Percentiles rank a stretch among this genome's conserved stretches.
These are phyloP conservation scores for Colletotrichum liaoningense DNA, from an alignment of 2,329 filamentous ascomycete genomes.

Conservation along the genomic window DNA sequence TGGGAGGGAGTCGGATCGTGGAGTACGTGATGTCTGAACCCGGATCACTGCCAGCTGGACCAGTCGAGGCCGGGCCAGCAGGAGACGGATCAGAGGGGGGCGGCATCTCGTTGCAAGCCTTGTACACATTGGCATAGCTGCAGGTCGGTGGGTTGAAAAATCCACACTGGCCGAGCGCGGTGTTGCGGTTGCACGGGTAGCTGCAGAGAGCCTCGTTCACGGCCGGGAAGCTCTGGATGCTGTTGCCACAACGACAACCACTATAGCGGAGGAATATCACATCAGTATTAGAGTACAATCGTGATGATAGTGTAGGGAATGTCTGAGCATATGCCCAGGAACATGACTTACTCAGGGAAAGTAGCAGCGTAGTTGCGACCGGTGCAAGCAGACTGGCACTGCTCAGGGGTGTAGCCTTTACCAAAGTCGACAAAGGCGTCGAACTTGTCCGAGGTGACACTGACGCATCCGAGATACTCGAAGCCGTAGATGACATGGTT, in stretches of 20 bases:
- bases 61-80: background rate
- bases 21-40: conserved; percentile 10
- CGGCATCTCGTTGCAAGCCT: conserved; percentile 12
- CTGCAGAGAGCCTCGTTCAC: conserved; percentile 27
- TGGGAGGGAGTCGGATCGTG: conserved; percentile 20
- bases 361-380: conserved; percentile 26
- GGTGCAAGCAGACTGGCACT: conserved; percentile 32
- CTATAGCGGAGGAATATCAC: background rate
- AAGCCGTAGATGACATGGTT: conserved; percentile 22
- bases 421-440: conserved; percentile 20
- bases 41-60: background rate
- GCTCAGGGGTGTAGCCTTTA: conserved; percentile 22
- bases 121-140: conserved; percentile 28
- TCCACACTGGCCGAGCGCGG: conserved; percentile 18
- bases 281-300: background rate
- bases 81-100: background rate
- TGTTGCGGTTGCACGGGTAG: conserved; percentile 16
- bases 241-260: conserved; percentile 30
- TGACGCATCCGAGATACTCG: conserved; percentile 33
- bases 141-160: conserved; percentile 2
- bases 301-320: background rate
- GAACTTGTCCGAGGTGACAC: conserved; percentile 21
- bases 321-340: background rate
- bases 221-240: background rate
- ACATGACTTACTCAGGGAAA: conserved; percentile 20